A percentile compares a stretch with the other conserved stretches of the same genome.
Evolutionary conservation across 2,329 filamentous ascomycete species (phyloP).

Genomic region (Fusarium chuoi): DNA sequence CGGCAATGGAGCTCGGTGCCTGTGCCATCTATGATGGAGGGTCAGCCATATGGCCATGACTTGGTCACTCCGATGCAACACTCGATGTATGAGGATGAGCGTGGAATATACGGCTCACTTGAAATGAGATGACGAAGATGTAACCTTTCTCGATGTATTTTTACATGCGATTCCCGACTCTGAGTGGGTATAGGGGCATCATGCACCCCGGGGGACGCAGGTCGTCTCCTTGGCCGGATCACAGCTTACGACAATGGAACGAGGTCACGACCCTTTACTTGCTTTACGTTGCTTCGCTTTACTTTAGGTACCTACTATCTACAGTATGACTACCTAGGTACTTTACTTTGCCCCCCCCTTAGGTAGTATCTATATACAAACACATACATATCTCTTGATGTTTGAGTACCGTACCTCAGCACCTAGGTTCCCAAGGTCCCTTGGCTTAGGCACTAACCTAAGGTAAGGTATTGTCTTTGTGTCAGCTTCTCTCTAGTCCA

Average conservation of each 20-base stretch:
- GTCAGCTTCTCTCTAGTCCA: background rate
- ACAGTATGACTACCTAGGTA: background rate
- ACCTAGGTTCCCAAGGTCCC: background rate
- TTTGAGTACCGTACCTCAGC: background rate
- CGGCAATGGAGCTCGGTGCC: slow-evolving; percentile 34
- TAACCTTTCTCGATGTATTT: slow-evolving; percentile 11
- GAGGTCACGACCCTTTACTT: slow-evolving; percentile 23
- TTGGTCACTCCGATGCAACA: slow-evolving; percentile 18
- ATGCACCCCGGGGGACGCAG: slow-evolving; percentile 22
- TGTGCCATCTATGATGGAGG: slow-evolving; percentile 19
- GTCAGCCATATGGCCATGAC: slow-evolving; percentile 23
- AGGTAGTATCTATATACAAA: background rate
- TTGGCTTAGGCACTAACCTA: too few species aligned
- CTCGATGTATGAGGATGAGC: slow-evolving; percentile 27
- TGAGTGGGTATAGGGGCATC: slow-evolving; percentile 5
- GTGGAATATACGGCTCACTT: slow-evolving; percentile 26
- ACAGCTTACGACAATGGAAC: slow-evolving; percentile 35
- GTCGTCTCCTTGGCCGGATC: slow-evolving; percentile 22
- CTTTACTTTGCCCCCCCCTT: background rate
- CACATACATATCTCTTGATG: background rate
- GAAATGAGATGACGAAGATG: slow-evolving; percentile 20
- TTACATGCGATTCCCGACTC: slow-evolving; percentile 13
- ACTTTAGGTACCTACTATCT: background rate
- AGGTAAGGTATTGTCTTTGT: background rate
- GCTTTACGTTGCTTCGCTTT: background rate